phyloP scores from a whole-genome alignment of 768 basidiomycete species.

The Lactifluus echinatus region DNA sequence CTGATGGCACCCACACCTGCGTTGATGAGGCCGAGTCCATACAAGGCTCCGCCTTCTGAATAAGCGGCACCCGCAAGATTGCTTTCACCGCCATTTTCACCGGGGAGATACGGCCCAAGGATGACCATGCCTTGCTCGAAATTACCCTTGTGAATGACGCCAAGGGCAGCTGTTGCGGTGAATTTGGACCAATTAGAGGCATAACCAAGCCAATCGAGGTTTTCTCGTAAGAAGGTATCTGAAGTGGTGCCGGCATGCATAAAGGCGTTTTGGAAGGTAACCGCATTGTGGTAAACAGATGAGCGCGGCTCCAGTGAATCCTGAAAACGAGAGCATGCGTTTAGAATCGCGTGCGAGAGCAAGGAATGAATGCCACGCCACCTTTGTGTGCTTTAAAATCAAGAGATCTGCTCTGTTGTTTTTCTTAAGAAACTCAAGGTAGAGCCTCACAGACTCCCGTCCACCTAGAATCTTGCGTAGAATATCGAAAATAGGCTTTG shows the following conservation, averaged over 20 bases:
- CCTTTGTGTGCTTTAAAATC: slow-evolving; percentile 90
- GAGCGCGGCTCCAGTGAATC: slow-evolving; percentile 88
- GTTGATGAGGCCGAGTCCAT: slow-evolving; percentile 90
- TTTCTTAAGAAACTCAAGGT: slow-evolving; percentile 90
- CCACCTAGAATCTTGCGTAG: slow-evolving; percentile 80
- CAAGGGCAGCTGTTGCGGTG: slow-evolving; percentile 92
- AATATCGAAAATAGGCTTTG: slow-evolving; percentile 59
- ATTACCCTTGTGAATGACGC: slow-evolving; percentile 96
- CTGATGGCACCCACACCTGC: slow-evolving; percentile 61
- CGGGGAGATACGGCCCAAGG: slow-evolving; percentile 89
- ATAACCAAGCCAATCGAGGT: slow-evolving; percentile 91
- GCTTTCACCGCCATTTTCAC: slow-evolving; percentile 60
- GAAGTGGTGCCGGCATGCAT: slow-evolving; percentile 98
- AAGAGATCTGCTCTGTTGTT: slow-evolving; percentile 90
- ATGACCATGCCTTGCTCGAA: slow-evolving; percentile 89
- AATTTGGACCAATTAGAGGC: slow-evolving; percentile 99
- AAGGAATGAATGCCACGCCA: slow-evolving; percentile 39
- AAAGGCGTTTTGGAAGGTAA: slow-evolving; percentile 95
- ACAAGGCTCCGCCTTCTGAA: slow-evolving; percentile 94
- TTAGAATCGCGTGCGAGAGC: slow-evolving; percentile 59
- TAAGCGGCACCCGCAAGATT: slow-evolving; percentile 73
- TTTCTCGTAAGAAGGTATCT: slow-evolving; percentile 87
- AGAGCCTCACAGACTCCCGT: slow-evolving; percentile 84
- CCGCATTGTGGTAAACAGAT: slow-evolving; percentile 94
- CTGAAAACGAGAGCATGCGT: slow-evolving; percentile 34